A percentile compares a stretch with the other conserved stretches of the same genome.
These are phyloP conservation scores for Pichia nakasei DNA, from an alignment of 805 yeast genomes.

Conservation along the genomic window DNA sequence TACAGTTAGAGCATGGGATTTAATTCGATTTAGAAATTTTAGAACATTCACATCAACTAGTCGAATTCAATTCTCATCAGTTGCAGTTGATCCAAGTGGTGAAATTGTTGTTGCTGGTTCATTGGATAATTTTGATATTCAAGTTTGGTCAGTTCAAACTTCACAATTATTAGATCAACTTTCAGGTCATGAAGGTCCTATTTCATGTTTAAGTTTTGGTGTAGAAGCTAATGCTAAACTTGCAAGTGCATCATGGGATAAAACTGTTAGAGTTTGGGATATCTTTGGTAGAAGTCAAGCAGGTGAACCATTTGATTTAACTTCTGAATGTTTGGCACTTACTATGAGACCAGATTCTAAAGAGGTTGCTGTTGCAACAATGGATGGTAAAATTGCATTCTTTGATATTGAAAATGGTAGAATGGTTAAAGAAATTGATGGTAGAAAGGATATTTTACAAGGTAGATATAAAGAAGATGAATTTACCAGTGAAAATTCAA, in stretches of 20 bases:
- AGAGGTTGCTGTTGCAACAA: conserved; percentile 76
- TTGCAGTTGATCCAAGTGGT: conserved; percentile 96
- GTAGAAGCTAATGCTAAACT: conserved; percentile 56
- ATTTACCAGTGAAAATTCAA: conserved; percentile 70
- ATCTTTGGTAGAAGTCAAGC: conserved; percentile 79
- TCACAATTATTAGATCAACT: conserved; percentile 82
- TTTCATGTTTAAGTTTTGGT: conserved; percentile 81
- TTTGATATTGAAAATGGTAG: conserved; percentile 79
- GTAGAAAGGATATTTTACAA: conserved; percentile 72
- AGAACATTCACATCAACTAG: conserved; percentile 89
- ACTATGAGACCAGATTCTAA: conserved; percentile 91
- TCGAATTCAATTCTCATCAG: conserved; percentile 74
- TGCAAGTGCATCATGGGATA: conserved; percentile 96
- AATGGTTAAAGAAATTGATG: conserved; percentile 78
- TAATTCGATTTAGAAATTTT: conserved; percentile 86
- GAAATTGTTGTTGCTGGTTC: conserved; percentile 96
- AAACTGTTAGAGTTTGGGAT: conserved; percentile 87
- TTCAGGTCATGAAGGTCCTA: conserved; percentile 94
- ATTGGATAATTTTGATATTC: conserved; percentile 78
- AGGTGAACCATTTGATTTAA: conserved; percentile 84
- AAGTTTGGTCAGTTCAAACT: conserved; percentile 96
- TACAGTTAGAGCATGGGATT: conserved; percentile 95
- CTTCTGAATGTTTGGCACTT: conserved; percentile 73
- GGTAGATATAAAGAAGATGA: conserved; percentile 82
- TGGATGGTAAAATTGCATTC: conserved; percentile 78